Evolutionary conservation across 129 eudicot genomes (phyloP).

Genomic region (Pulicaria dysenterica): DNA sequence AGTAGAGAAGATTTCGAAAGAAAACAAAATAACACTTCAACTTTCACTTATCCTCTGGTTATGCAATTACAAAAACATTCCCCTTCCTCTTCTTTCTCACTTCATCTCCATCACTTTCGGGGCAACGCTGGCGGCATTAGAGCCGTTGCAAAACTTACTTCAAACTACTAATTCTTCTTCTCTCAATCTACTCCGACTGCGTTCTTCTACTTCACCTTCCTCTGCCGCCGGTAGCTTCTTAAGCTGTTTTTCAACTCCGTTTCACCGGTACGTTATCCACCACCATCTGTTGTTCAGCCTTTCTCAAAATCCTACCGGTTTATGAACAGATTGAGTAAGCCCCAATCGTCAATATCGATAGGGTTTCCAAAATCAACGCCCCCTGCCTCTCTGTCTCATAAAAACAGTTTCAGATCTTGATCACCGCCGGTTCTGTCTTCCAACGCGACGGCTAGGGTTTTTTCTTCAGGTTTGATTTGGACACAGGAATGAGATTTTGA

Average conservation of each 20-base stretch:
- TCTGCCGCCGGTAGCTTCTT: conserved; percentile 11
- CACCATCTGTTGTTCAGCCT: not conserved
- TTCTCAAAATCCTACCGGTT: not conserved
- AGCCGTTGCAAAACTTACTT: conserved; percentile 17
- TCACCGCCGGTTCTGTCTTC: not conserved
- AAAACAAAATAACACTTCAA: too few relatives aligned
- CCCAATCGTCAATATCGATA: not conserved
- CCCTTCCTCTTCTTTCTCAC: too few relatives aligned
- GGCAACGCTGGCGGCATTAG: conserved; percentile 1
- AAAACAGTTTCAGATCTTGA: not conserved
- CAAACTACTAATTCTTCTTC: conserved; percentile 5
- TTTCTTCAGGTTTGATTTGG: conserved; percentile 9
- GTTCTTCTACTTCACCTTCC: not conserved
- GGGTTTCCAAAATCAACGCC: too few relatives aligned
- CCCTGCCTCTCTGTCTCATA: too few relatives aligned
- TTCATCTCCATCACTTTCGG: conserved; percentile 24
- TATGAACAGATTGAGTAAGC: not conserved
- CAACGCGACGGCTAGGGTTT: conserved; percentile 25
- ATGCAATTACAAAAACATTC: too few relatives aligned
- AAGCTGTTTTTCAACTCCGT: conserved; percentile 11
- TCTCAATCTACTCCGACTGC: not conserved
- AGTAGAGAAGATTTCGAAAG: too few relatives aligned
- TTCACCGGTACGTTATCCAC: not conserved
- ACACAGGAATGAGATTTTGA: conserved; percentile 5
- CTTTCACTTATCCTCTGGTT: too few relatives aligned